Evolutionary conservation across 257 asterid genomes (phyloP).

Genomic region (Petunia axillaris): DNA sequence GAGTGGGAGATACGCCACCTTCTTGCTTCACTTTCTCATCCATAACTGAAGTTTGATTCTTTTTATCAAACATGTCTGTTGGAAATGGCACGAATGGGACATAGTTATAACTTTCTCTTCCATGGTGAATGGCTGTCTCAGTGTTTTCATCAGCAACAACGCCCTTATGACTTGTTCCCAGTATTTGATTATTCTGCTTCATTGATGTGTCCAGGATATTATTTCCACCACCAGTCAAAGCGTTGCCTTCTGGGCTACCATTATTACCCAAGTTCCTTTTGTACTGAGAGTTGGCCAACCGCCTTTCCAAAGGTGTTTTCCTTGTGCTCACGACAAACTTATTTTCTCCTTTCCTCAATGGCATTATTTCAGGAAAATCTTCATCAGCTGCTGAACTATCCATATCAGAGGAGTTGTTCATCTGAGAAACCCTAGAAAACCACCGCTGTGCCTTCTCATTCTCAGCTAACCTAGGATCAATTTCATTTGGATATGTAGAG

Average conservation of each 20-base stretch:
- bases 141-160: conserved; percentile 28
- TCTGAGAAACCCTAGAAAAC: conserved; percentile 43
- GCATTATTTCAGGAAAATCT: conserved; percentile 47
- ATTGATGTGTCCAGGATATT: conserved; percentile 33
- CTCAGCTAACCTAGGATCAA: conserved; percentile 34
- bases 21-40: conserved; percentile 25
- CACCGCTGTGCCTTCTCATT: conserved; percentile 44
- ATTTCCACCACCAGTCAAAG: conserved; percentile 28
- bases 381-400: conserved; percentile 36
- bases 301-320: conserved; percentile 47
- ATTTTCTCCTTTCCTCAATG: conserved; percentile 44
- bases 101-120: conserved; percentile 35
- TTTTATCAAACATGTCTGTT: conserved; percentile 41
- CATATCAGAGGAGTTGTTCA: conserved; percentile 33
- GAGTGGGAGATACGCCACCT: conserved; percentile 19
- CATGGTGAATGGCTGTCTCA: conserved; percentile 24
- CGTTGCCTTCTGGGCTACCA: conserved; percentile 29
- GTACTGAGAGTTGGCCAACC: conserved; percentile 31
- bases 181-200: conserved; percentile 36
- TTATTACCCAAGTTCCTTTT: conserved; percentile 19
- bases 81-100: conserved; percentile 47
- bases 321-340: conserved; percentile 43
- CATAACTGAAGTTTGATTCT: conserved; percentile 32
- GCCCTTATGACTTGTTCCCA: conserved; percentile 25
- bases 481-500: conserved; percentile 29